Conservation (phyloP, 164 flowering plant genomes). For the Protea cynaroides region DNA sequence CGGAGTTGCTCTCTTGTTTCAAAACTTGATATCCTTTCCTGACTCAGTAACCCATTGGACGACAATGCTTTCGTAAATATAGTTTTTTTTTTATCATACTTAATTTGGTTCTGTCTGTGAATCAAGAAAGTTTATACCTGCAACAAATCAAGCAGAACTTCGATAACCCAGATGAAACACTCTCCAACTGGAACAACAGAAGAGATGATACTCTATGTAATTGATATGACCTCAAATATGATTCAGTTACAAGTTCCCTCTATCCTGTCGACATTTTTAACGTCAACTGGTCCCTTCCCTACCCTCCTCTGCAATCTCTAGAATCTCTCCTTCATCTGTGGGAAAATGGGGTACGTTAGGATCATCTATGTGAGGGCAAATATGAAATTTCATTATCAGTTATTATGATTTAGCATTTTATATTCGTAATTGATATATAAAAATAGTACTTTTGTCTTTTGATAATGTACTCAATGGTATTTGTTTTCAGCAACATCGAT, state of each 20-base stretch:
- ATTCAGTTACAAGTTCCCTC: conserved; percentile 35
- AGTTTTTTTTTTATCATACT: conserved; percentile 20
- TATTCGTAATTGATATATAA: too few species aligned
- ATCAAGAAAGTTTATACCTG: conserved; percentile 70
- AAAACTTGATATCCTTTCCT: too few species aligned
- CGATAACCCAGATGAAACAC: conserved; percentile 49
- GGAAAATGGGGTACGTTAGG: too few species aligned
- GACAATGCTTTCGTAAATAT: conserved; percentile 13
- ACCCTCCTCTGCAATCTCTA: conserved; percentile 58
- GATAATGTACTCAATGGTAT: too few species aligned
- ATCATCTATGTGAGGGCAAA: too few species aligned
- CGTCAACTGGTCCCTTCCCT: conserved; percentile 69
- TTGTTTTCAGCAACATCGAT: too few species aligned
- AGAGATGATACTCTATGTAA: conserved; percentile 52
- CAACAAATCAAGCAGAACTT: conserved; percentile 41
- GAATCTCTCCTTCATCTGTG: too few species aligned
- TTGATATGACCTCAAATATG: conserved; percentile 71
- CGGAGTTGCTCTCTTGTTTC: too few species aligned
- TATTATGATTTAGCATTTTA: too few species aligned
- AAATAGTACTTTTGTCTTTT: too few species aligned
- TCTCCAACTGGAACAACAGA: conserved; percentile 56
- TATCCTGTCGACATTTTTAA: conserved; percentile 50
- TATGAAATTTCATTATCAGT: too few species aligned
- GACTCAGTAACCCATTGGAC: too few species aligned
- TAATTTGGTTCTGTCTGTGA: conserved; percentile 23